Evolutionary conservation across 257 asterid species (phyloP).

Genomic region (Solanum lignicaule): DNA sequence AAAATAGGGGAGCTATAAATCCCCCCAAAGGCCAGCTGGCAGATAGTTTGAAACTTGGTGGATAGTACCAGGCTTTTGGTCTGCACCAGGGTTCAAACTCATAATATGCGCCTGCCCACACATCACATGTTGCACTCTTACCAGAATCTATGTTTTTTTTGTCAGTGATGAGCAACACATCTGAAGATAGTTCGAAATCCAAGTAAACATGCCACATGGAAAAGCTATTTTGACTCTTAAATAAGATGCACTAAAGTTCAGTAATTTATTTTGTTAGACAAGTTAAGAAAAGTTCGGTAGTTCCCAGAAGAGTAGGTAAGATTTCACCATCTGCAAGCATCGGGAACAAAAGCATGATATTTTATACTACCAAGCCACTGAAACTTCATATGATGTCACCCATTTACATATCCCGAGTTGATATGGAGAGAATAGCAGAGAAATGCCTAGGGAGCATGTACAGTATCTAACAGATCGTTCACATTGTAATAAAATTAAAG

Average conservation of each 20-base stretch:
- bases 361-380: background rate
- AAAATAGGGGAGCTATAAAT: background rate
- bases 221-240: background rate
- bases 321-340: background rate
- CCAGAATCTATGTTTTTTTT: background rate
- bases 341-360: background rate
- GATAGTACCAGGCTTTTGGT: background rate
- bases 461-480: background rate
- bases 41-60: background rate
- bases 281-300: background rate
- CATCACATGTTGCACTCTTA: background rate
- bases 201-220: background rate
- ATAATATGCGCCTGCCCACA: background rate
- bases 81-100: background rate
- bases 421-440: background rate
- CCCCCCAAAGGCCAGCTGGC: background rate
- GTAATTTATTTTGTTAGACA: background rate
- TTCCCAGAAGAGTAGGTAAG: background rate
- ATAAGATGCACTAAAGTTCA: background rate
- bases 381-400: background rate
- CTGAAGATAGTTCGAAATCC: background rate
- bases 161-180: background rate
- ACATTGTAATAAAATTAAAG: background rate
- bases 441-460: background rate
- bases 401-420: background rate